A percentile compares a stretch with the other conserved stretches of the same genome.
Conservation (phyloP, 2,329 filamentous ascomycete species). For the Verticillium alfalfae region DNA sequence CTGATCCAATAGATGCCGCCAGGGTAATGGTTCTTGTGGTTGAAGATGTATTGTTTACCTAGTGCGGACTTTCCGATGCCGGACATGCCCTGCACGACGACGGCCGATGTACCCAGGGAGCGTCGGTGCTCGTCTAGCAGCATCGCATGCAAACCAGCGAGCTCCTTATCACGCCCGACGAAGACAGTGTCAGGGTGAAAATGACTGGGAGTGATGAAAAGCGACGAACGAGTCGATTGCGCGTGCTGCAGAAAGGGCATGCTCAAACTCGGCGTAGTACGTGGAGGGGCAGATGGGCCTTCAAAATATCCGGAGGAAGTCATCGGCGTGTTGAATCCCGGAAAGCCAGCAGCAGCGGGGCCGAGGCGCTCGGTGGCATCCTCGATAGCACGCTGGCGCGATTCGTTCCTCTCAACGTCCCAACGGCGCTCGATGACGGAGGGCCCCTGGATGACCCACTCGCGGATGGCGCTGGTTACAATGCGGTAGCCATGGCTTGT, state of each 20-base stretch:
- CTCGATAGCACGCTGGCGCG: conserved; percentile 31
- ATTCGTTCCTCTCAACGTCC: conserved; percentile 53
- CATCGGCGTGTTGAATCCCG: neutral
- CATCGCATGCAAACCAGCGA: conserved; percentile 52
- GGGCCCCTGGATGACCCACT: conserved; percentile 50
- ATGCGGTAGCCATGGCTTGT: conserved; percentile 60
- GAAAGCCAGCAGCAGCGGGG: neutral
- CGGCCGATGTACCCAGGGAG: conserved; percentile 53
- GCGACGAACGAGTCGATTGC: neutral
- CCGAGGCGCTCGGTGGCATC: conserved; percentile 39
- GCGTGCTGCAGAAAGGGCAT: neutral
- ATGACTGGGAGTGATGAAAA: conserved; percentile 44
- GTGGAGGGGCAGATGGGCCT: neutral
- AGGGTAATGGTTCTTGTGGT: conserved; percentile 51
- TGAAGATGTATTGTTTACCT: conserved; percentile 61
- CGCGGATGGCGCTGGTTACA: conserved; percentile 40
- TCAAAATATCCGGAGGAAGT: neutral
- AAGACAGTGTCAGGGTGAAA: conserved; percentile 61
- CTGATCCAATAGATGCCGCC: conserved; percentile 68
- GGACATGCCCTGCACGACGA: conserved; percentile 58
- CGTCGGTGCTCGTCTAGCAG: conserved; percentile 52
- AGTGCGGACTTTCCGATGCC: conserved; percentile 66
- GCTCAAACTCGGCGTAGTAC: neutral
- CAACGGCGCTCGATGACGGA: conserved; percentile 50
- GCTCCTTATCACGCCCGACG: conserved; percentile 52